Percentiles rank a stretch among this genome's conserved stretches.
Conservation (phyloP, 1,284 basidiomycete genomes). For the Fomitopsis palustris region DNA sequence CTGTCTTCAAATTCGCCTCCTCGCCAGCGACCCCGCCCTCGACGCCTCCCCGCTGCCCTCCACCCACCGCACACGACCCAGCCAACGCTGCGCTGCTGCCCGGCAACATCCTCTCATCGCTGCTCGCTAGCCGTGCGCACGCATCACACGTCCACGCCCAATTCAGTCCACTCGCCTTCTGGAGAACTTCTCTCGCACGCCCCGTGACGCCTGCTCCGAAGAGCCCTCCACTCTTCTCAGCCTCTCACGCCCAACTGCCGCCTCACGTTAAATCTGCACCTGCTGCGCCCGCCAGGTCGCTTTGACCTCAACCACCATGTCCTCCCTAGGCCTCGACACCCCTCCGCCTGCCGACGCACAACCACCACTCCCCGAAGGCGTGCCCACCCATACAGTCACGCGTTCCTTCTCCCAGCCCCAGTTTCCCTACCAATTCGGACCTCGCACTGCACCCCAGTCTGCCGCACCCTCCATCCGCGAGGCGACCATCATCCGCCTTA, state of each 20-base stretch:
- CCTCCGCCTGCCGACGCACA: background rate
- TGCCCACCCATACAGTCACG: background rate
- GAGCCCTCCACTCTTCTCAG: background rate
- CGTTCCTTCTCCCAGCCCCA: constrained; percentile 9
- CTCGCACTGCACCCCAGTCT: background rate
- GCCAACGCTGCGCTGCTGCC: too few relatives aligned
- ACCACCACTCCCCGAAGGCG: background rate
- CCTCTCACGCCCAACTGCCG: background rate
- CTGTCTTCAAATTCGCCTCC: too few relatives aligned
- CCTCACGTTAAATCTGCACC: background rate
- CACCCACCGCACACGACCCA: too few relatives aligned
- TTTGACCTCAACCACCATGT: background rate
- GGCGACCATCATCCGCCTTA: constrained; percentile 10
- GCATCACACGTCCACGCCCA: too few relatives aligned
- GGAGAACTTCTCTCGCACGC: background rate
- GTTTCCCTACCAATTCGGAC: constrained; percentile 3
- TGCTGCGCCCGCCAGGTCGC: background rate
- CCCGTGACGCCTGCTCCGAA: background rate
- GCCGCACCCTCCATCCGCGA: constrained; percentile 9
- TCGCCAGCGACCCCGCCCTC: too few relatives aligned
- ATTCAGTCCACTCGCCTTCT: background rate
- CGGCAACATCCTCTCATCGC: too few relatives aligned
- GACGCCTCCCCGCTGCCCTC: too few relatives aligned
- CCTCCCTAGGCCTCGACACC: background rate
- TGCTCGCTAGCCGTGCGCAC: too few relatives aligned